phyloP scores from a whole-genome alignment of 2,329 filamentous ascomycete genomes.

The Nothopassalora personata region DNA sequence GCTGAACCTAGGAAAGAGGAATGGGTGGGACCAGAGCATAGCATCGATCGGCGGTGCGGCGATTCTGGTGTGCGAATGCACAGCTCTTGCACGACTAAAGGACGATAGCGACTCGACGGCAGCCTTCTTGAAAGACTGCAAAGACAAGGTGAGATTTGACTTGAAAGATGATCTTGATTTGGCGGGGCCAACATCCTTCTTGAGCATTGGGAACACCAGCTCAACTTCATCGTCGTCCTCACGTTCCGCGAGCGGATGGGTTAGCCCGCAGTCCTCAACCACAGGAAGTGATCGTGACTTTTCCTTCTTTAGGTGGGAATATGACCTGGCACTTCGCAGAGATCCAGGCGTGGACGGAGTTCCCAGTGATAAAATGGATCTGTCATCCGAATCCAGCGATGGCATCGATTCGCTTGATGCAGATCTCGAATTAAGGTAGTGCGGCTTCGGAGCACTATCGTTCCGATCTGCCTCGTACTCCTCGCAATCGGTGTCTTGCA shows the following conservation, averaged over 20 bases:
- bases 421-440: slow-evolving; percentile 44
- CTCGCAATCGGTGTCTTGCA: slow-evolving; percentile 48
- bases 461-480: slow-evolving; percentile 24
- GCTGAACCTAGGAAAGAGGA: slow-evolving; percentile 53
- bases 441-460: slow-evolving; percentile 40
- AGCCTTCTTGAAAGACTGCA: slow-evolving; percentile 57
- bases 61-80: slow-evolving; percentile 10
- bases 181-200: slow-evolving; percentile 32
- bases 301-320: slow-evolving; percentile 39
- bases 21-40: slow-evolving; percentile 55
- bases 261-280: slow-evolving; percentile 49
- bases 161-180: slow-evolving; percentile 50
- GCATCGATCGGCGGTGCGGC: slow-evolving; percentile 41
- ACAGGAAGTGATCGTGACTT: slow-evolving; percentile 46
- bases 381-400: slow-evolving; percentile 47
- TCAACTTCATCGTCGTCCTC: slow-evolving; percentile 29
- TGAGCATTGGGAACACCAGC: slow-evolving; percentile 26
- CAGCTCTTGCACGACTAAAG: slow-evolving; percentile 38
- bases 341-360: slow-evolving; percentile 40
- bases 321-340: slow-evolving; percentile 30
- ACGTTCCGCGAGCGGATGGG: slow-evolving; percentile 53
- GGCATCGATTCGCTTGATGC: slow-evolving; percentile 55
- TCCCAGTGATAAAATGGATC: slow-evolving; percentile 42
- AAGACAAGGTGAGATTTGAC: slow-evolving; percentile 58
- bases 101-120: slow-evolving; percentile 55